Conservation (phyloP, 2,329 filamentous ascomycete species). For the Phialophora macrospora region DNA sequence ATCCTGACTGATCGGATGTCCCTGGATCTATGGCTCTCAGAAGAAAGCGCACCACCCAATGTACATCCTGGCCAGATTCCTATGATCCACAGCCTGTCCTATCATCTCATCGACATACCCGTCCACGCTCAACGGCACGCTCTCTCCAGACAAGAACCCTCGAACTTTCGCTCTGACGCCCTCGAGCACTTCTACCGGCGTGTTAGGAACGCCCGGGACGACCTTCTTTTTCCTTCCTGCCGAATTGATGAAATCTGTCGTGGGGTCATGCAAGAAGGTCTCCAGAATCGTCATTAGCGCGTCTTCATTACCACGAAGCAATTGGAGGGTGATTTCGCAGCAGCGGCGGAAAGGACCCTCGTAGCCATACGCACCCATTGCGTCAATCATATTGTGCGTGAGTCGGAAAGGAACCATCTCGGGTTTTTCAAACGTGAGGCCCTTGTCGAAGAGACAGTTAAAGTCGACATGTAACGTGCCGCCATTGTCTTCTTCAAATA, state of each 20-base stretch:
- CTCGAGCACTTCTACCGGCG: conserved; percentile 81
- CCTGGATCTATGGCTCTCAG: conserved; percentile 43
- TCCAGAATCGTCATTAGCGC: conserved; percentile 97
- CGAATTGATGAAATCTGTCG: conserved; percentile 85
- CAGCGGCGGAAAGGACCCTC: conserved; percentile 92
- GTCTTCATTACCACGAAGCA: conserved; percentile 89
- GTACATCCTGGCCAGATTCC: conserved; percentile 89
- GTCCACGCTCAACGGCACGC: conserved; percentile 89
- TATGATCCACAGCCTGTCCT: conserved; percentile 77
- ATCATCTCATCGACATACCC: conserved; percentile 97
- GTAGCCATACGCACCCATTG: conserved; percentile 90
- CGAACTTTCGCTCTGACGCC: conserved; percentile 85
- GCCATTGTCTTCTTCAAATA: conserved; percentile 90
- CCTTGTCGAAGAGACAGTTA: conserved; percentile 99
- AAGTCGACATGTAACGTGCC: conserved; percentile 98
- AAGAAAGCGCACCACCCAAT: conserved; percentile 87
- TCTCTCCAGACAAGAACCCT: conserved; percentile 82
- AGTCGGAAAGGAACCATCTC: conserved; percentile 94
- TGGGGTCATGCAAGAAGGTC: conserved; percentile 95
- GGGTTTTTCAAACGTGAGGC: conserved; percentile 90
- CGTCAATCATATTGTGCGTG: conserved; percentile 98
- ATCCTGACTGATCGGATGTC: neutral
- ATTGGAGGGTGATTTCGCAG: conserved; percentile 82
- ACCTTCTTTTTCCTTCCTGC: conserved; percentile 53
- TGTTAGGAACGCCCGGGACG: conserved; percentile 62